Evolutionary conservation across 116 monocot genomes (phyloP), one percentile per base, ranked within the genome.

Genomic region (Posidonia oceanica): DNA sequence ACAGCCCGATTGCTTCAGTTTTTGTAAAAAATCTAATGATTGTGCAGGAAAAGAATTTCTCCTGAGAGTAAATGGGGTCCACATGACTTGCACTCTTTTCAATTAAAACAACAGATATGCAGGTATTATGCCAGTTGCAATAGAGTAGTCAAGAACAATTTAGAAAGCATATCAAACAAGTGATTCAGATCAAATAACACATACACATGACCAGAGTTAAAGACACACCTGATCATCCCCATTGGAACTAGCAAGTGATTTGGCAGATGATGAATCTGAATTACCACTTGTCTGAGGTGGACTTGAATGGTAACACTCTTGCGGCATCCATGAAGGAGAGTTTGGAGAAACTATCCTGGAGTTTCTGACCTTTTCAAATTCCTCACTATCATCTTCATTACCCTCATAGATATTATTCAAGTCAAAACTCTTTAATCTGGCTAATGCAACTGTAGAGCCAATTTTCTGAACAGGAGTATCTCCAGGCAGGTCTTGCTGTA

Each of bases 221-320:
- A 54, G 11, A 62, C 21, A 44, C 23, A 76, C 76, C 63, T 76
- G 62, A 40, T 56, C 81, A 73, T 88, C 84, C 60, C 84, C 88
- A 79, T 82, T 84, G 53, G 81, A 82, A 75, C 75, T 86, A 48
- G 78, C 85, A 44, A 75, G 74, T 65, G 94, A 88, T 52, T 80
- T 82, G 44, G 71, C 61, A 64, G 94, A 88, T 64, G 81, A 71
- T 54, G 86, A 84, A 52, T 88, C 85, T 65, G 95, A 86, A 74
- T 78, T 84, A 36, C 77, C 91, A 81, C 87, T 84, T 52, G 80
- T 77, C 80, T 86, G 90, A 57, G 83, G 85, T 79, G 86, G 90
- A 75, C 87, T 95, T 78, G 69, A 70, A n/a, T 84, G 82, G 40
- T 75, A 82, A 74, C 83, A 81, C 67, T 80, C 75, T 56, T 77